These are phyloP conservation scores for Crithidia brevicula DNA, from an alignment of 208 protist genomes.

Conservation along the genomic window DNA sequence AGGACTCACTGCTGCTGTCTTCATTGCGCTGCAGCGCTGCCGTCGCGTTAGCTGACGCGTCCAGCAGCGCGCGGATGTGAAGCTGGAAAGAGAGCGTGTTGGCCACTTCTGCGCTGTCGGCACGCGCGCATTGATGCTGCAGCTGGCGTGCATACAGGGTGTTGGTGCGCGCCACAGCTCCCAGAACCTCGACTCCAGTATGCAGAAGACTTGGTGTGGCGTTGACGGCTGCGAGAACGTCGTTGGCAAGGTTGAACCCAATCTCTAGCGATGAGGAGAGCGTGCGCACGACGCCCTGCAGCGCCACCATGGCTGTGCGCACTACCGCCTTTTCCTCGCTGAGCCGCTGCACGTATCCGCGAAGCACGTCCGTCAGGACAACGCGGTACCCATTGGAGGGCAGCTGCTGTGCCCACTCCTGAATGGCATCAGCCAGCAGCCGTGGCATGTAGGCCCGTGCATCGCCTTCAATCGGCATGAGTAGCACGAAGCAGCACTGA, in stretches of 20 bases:
- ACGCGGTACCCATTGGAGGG: conserved; percentile 58
- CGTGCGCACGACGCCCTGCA: conserved; percentile 48
- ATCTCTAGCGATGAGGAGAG: conserved; percentile 56
- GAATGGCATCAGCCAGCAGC: conserved; percentile 57
- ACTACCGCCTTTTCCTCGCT: conserved; percentile 42
- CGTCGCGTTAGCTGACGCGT: conserved; percentile 5
- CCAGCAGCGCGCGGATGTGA: conserved; percentile 29
- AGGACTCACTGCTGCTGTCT: background rate
- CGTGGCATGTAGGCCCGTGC: conserved; percentile 58
- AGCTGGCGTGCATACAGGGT: conserved; percentile 35
- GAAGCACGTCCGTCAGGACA: conserved; percentile 47
- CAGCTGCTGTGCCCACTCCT: conserved; percentile 49
- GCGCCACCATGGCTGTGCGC: conserved; percentile 60
- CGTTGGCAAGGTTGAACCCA: conserved; percentile 39
- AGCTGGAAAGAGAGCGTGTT: conserved; percentile 30
- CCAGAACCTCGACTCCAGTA: conserved; percentile 38
- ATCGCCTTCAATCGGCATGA: conserved; percentile 50
- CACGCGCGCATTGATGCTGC: conserved; percentile 29
- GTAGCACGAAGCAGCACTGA: conserved; percentile 62
- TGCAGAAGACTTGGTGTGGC: conserved; percentile 44
- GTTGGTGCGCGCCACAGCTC: conserved; percentile 40
- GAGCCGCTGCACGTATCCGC: conserved; percentile 46
- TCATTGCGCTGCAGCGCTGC: background rate
- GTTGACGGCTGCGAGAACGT: conserved; percentile 44
- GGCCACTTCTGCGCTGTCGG: conserved; percentile 26